These are phyloP conservation scores for Hypoxylon trugodes DNA, from an alignment of 495 filamentous ascomycete genomes.

Conservation along the genomic window DNA sequence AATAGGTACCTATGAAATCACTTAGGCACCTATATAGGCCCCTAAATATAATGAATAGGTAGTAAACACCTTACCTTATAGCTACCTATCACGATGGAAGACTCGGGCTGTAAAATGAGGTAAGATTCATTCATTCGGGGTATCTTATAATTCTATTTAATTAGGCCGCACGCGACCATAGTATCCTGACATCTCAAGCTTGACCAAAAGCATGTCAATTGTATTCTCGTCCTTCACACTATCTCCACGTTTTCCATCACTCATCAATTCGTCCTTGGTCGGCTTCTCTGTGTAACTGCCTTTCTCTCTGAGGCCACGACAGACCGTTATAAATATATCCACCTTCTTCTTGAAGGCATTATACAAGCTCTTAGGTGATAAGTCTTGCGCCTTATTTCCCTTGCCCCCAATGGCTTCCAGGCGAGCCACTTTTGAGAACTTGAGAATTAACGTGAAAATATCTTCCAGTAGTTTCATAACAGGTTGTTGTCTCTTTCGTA, in stretches of 20 bases:
- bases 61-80: no score
- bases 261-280: constrained; percentile 45
- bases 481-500: constrained; percentile 73
- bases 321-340: constrained; percentile 72
- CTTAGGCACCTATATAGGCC: no score
- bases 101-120: not conserved
- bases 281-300: constrained; percentile 61
- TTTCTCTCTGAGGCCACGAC: constrained; percentile 67
- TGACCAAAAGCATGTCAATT: constrained; percentile 62
- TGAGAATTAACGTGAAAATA: constrained; percentile 75
- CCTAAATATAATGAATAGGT: no score
- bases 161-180: constrained; percentile 48
- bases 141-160: constrained; percentile 32
- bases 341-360: constrained; percentile 70
- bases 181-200: constrained; percentile 69
- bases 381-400: constrained; percentile 48
- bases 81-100: no score
- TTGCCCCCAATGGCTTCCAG: constrained; percentile 29
- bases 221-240: constrained; percentile 51
- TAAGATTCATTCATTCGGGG: constrained; percentile 18
- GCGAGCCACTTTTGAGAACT: constrained; percentile 61
- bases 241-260: constrained; percentile 35
- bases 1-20: constrained; percentile 1
- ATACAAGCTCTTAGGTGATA: constrained; percentile 64
- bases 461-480: constrained; percentile 79